These are phyloP conservation scores for Tothia fuscella DNA, from an alignment of 2,329 filamentous ascomycete species.

Conservation along the genomic window DNA sequence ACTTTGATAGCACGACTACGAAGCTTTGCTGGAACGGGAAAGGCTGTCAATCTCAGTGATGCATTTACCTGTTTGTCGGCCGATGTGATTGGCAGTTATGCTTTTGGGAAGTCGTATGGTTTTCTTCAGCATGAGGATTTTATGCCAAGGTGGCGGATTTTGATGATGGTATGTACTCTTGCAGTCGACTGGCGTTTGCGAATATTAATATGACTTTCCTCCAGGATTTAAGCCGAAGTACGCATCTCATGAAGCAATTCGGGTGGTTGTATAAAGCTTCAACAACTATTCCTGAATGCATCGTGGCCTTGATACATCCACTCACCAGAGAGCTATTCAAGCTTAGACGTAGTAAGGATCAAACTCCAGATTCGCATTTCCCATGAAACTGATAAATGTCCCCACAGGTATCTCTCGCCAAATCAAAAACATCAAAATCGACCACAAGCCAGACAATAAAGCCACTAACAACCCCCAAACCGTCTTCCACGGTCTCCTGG, in stretches of 20 bases:
- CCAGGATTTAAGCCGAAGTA: constrained; percentile 18
- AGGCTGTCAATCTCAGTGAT: constrained; percentile 9
- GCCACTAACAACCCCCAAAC: constrained; percentile 4
- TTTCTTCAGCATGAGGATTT: constrained; percentile 16
- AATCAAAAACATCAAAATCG: constrained; percentile 13
- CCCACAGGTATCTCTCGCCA: constrained; percentile 9
- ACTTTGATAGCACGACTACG: constrained; percentile 5
- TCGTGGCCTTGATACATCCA: constrained; percentile 18
- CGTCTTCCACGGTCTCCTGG: constrained; percentile 10
- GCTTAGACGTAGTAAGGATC: constrained; percentile 16
- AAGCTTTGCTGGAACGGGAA: background rate
- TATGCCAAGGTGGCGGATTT: constrained; percentile 11
- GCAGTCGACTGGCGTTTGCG: constrained; percentile 8
- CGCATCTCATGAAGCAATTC: constrained; percentile 20
- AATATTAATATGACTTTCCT: background rate
- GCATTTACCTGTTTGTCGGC: constrained; percentile 13
- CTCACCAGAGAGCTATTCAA: constrained; percentile 17
- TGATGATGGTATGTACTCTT: constrained; percentile 11
- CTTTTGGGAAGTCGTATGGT: constrained; percentile 16
- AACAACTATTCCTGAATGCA: constrained; percentile 12
- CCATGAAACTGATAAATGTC: background rate
- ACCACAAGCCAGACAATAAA: background rate
- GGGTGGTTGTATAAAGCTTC: constrained; percentile 13
- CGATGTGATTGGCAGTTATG: constrained; percentile 16
- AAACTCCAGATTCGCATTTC: constrained; percentile 14